phyloP scores from a whole-genome alignment of 768 basidiomycete species.

The Lactarius evosmus region DNA sequence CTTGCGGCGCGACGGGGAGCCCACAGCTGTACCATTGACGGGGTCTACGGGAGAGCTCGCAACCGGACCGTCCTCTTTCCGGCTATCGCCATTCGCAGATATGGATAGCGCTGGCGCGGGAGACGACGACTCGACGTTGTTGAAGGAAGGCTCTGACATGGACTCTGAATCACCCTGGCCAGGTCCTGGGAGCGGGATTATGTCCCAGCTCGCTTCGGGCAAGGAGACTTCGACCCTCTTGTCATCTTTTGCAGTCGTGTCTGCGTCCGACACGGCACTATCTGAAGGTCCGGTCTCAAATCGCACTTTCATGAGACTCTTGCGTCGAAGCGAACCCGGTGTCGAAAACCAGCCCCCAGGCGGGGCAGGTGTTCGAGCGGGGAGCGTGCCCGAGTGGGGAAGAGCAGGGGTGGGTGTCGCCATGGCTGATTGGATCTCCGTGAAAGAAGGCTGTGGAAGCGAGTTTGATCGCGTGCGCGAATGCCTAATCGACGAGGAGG shows the following conservation, averaged over 20 bases:
- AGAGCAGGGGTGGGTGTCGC: slow-evolving; percentile 15
- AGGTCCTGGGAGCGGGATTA: not conserved
- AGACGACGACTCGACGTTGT: slow-evolving; percentile 24
- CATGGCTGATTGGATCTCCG: not conserved
- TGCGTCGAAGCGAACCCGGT: slow-evolving; percentile 45
- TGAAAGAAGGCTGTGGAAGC: slow-evolving; percentile 23
- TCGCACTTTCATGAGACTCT: slow-evolving; percentile 66
- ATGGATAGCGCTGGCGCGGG: slow-evolving; percentile 7
- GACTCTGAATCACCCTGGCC: slow-evolving; percentile 13
- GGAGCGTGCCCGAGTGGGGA: slow-evolving; percentile 17
- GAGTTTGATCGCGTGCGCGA: slow-evolving; percentile 26
- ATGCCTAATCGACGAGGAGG: slow-evolving; percentile 5
- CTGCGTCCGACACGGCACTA: slow-evolving; percentile 32
- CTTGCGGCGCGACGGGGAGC: slow-evolving; percentile 34
- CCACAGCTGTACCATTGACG: slow-evolving; percentile 18
- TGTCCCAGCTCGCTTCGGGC: slow-evolving; percentile 21
- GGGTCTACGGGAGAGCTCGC: slow-evolving; percentile 25
- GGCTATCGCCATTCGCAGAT: not conserved
- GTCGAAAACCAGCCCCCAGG: slow-evolving; percentile 49
- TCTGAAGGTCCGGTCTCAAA: slow-evolving; percentile 50
- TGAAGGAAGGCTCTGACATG: slow-evolving; percentile 25
- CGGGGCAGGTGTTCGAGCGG: slow-evolving; percentile 44
- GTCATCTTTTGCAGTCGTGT: slow-evolving; percentile 20
- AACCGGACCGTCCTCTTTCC: not conserved
- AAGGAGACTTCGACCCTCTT: not conserved